phyloP scores from a whole-genome alignment of 345 rosid genomes.

The Salix dunnii region DNA sequence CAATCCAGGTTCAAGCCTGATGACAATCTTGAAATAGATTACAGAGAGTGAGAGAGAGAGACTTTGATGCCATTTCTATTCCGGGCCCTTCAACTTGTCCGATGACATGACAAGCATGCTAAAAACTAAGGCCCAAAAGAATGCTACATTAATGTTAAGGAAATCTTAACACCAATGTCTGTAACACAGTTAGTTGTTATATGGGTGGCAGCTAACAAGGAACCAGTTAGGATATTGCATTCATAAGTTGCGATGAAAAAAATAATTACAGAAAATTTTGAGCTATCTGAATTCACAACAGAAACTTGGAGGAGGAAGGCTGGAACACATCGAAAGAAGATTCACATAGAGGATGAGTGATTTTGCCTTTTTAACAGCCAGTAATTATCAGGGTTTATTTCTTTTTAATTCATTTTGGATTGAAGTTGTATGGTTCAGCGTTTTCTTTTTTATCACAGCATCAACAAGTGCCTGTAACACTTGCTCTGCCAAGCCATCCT shows the following conservation, averaged over 20 bases:
- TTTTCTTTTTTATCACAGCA: not conserved
- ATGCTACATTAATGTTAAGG: constrained; percentile 37
- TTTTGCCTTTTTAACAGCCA: too few species aligned
- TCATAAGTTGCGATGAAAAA: not conserved
- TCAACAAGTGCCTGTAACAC: not conserved
- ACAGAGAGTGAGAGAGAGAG: not conserved
- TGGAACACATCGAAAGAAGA: not conserved
- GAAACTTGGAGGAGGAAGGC: too few species aligned
- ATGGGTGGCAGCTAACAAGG: not conserved
- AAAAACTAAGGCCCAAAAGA: constrained; percentile 38
- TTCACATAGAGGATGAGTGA: not conserved
- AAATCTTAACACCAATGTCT: not conserved
- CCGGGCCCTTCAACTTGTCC: constrained; percentile 34
- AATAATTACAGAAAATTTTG: not conserved
- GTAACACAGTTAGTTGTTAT: not conserved
- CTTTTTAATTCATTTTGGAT: not conserved
- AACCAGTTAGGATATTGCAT: not conserved
- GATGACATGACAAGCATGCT: constrained; percentile 34
- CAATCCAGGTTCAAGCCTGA: not conserved
- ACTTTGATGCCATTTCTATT: constrained; percentile 14
- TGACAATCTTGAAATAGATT: not conserved
- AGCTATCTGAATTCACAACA: not conserved
- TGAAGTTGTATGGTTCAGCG: not conserved
- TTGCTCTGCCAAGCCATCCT: too few species aligned
- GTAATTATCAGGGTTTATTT: not conserved